Percentiles rank a stretch among this genome's conserved stretches.
Conservation (phyloP, 192 early-diverging fungal species). For the Lobosporangium transversale region DNA sequence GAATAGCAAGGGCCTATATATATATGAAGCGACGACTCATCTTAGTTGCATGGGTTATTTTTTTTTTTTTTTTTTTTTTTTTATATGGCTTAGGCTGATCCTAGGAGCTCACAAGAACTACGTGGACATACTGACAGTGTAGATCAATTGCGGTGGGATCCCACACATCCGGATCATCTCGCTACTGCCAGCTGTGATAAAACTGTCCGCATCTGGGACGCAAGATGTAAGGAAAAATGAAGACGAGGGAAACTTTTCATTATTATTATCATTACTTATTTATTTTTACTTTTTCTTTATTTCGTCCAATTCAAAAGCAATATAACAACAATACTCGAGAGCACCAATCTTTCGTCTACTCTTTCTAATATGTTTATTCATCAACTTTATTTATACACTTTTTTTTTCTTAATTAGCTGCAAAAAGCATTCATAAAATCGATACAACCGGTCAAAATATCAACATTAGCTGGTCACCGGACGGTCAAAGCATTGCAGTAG, state of each 20-base stretch:
- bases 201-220: conserved; percentile 85
- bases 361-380: too few relatives aligned
- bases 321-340: neutral
- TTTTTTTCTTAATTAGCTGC: conserved; percentile 48
- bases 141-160: conserved; percentile 84
- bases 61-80: neutral
- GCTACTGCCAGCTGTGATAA: conserved; percentile 83
- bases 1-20: too few relatives aligned
- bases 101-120: conserved; percentile 68
- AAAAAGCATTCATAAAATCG: conserved; percentile 65
- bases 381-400: conserved; percentile 3
- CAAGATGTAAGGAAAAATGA: conserved; percentile 70
- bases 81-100: conserved; percentile 57
- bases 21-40: too few relatives aligned
- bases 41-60: neutral
- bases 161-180: conserved; percentile 72
- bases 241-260: too few relatives aligned
- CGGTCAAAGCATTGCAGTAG: conserved; percentile 80
- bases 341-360: too few relatives aligned
- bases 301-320: neutral
- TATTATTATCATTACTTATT: too few relatives aligned
- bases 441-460: conserved; percentile 84
- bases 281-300: neutral
- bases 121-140: conserved; percentile 82
- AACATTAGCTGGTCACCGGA: conserved; percentile 88